Evolutionary conservation across 1,284 basidiomycete genomes (phyloP).

Genomic region (Agroathelia rolfsii): DNA sequence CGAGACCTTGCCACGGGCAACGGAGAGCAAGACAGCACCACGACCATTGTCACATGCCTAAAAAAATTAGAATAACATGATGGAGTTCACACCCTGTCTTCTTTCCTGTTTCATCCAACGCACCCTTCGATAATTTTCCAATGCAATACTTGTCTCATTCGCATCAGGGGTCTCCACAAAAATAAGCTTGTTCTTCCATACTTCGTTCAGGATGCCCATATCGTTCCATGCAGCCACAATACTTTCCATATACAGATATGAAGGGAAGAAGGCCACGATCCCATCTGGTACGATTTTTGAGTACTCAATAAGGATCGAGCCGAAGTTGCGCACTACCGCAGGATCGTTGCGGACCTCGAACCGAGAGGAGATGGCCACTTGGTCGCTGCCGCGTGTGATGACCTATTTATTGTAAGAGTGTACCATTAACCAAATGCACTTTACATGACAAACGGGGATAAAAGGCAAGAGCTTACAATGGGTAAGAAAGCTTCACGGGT

Average conservation of each 20-base stretch:
- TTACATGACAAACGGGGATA: too few species aligned
- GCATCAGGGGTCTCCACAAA: slow-evolving; percentile 99
- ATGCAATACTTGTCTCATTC: slow-evolving; percentile 95
- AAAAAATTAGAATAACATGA: slow-evolving; percentile 2
- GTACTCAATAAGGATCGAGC: slow-evolving; percentile 96
- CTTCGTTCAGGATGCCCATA: slow-evolving; percentile 99
- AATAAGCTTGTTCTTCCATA: slow-evolving; percentile 99
- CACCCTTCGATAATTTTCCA: slow-evolving; percentile 95
- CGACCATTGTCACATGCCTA: slow-evolving; percentile 98
- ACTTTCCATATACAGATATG: slow-evolving; percentile 99
- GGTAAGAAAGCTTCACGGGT: slow-evolving; percentile 96
- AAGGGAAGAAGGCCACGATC: slow-evolving; percentile 99
- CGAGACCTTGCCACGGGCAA: slow-evolving; percentile 97
- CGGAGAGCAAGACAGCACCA: slow-evolving; percentile 92
- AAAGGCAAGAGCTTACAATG: slow-evolving; percentile 46
- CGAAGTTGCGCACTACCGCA: slow-evolving; percentile 97
- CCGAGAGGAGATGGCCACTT: slow-evolving; percentile 97
- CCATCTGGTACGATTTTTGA: slow-evolving; percentile 97
- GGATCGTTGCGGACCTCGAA: slow-evolving; percentile 99
- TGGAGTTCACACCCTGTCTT: not conserved
- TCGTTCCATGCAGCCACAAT: slow-evolving; percentile 99
- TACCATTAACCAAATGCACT: too few species aligned
- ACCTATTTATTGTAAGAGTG: slow-evolving; percentile 44
- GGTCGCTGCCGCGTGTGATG: slow-evolving; percentile 96
- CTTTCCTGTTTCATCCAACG: slow-evolving; percentile 16